These are phyloP conservation scores for Lyophyllum decastes DNA, from an alignment of 768 basidiomycete species.

Conservation along the genomic window DNA sequence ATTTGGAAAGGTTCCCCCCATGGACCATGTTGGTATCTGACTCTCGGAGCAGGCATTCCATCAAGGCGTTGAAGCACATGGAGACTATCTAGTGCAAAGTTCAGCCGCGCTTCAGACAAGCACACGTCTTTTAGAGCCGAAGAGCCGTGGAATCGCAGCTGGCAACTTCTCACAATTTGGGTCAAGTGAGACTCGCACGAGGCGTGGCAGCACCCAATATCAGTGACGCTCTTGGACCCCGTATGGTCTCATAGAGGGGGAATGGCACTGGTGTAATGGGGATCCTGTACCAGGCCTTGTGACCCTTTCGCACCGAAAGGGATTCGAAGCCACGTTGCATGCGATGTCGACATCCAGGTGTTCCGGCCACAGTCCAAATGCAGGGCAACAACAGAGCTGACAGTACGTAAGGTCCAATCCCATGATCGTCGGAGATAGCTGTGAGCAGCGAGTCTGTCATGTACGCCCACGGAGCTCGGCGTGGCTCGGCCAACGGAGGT, in stretches of 20 bases:
- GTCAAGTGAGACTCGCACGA: background rate
- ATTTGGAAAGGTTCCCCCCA: too few relatives aligned
- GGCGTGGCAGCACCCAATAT: slow-evolving; percentile 3
- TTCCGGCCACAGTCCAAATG: background rate
- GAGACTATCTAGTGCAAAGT: background rate
- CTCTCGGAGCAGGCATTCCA: background rate
- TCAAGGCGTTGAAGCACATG: background rate
- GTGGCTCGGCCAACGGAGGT: background rate
- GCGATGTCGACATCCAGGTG: background rate
- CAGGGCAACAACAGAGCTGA: background rate
- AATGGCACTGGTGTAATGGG: background rate
- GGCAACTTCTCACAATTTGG: background rate
- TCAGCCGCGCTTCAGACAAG: background rate
- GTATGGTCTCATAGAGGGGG: background rate
- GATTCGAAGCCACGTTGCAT: background rate
- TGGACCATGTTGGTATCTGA: too few relatives aligned
- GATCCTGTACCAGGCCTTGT: background rate
- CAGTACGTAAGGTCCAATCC: background rate
- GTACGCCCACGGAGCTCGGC: background rate
- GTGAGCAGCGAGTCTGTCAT: background rate
- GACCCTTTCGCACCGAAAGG: background rate
- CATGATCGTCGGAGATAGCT: background rate
- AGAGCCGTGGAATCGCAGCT: background rate
- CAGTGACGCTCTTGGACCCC: background rate
- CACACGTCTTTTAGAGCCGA: background rate